phyloP scores from a whole-genome alignment of 768 basidiomycete genomes.

The Boletus coccyginus region DNA sequence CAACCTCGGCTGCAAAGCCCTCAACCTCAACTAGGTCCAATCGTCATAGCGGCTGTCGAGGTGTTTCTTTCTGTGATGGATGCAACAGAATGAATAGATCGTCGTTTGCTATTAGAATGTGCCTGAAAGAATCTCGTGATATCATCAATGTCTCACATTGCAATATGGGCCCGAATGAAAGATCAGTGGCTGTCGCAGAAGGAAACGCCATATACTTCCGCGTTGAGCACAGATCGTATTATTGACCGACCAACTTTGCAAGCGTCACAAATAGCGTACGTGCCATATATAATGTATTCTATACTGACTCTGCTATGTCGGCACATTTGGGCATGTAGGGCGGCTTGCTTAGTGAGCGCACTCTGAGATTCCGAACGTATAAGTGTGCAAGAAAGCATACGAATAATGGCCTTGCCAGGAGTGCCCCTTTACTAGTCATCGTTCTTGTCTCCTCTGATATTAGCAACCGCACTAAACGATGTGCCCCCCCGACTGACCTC shows the following conservation, averaged over 20 bases:
- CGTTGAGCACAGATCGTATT: background rate
- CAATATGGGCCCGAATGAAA: background rate
- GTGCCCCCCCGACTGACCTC: slow-evolving; percentile 47
- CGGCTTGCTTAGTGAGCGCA: too few relatives aligned
- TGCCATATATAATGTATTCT: background rate
- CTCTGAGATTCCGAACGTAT: too few relatives aligned
- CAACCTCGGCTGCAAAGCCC: slow-evolving; percentile 12
- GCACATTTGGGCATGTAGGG: too few relatives aligned
- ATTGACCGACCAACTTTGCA: background rate
- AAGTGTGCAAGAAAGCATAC: too few relatives aligned
- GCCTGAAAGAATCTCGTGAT: background rate
- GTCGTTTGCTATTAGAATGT: background rate
- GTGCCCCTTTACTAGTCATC: too few relatives aligned
- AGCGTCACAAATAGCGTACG: background rate
- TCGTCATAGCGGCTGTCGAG: background rate
- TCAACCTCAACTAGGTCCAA: slow-evolving; percentile 3
- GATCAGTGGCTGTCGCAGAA: background rate
- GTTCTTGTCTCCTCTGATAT: too few relatives aligned
- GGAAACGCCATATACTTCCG: too few relatives aligned
- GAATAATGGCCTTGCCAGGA: too few relatives aligned
- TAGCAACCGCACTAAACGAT: background rate
- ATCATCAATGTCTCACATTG: too few relatives aligned
- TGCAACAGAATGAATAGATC: too few relatives aligned
- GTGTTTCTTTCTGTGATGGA: too few relatives aligned
- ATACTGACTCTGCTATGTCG: too few relatives aligned